phyloP scores from a whole-genome alignment of 129 eudicot species.

The Cynara cardunculus region DNA sequence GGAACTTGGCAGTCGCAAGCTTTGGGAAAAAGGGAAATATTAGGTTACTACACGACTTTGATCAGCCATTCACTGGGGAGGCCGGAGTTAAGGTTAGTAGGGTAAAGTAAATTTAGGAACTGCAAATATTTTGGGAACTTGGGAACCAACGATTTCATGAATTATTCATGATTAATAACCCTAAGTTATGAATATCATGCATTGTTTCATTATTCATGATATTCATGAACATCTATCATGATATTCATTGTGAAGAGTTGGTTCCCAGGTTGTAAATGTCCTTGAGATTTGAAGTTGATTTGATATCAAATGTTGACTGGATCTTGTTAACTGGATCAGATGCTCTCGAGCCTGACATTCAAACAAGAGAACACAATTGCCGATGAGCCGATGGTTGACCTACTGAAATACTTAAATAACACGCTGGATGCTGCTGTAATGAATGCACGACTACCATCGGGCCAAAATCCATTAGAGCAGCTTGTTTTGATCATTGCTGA shows the following conservation, averaged over 20 bases:
- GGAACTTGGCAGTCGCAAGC: constrained; percentile 87
- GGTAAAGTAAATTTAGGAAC: background rate
- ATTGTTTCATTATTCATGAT: background rate
- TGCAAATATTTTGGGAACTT: background rate
- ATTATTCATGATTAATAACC: background rate
- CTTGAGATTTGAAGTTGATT: background rate
- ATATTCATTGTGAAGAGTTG: background rate
- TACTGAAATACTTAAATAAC: constrained; percentile 64
- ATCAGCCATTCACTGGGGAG: constrained; percentile 79
- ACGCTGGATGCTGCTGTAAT: constrained; percentile 71
- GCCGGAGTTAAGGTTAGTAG: constrained; percentile 78
- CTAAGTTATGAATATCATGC: background rate
- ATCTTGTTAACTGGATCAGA: constrained; percentile 40
- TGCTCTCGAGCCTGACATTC: constrained; percentile 91
- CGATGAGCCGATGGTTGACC: constrained; percentile 95
- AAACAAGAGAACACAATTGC: constrained; percentile 86
- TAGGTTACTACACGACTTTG: constrained; percentile 74
- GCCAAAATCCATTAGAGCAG: constrained; percentile 86
- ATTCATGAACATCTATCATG: background rate
- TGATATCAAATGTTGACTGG: constrained; percentile 1
- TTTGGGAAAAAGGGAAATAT: constrained; percentile 88
- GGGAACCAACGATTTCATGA: background rate
- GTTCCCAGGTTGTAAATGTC: background rate
- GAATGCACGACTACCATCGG: constrained; percentile 80
- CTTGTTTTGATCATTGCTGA: constrained; percentile 94